Conservation (phyloP, 768 basidiomycete species). For the Boletellus emodensis region DNA sequence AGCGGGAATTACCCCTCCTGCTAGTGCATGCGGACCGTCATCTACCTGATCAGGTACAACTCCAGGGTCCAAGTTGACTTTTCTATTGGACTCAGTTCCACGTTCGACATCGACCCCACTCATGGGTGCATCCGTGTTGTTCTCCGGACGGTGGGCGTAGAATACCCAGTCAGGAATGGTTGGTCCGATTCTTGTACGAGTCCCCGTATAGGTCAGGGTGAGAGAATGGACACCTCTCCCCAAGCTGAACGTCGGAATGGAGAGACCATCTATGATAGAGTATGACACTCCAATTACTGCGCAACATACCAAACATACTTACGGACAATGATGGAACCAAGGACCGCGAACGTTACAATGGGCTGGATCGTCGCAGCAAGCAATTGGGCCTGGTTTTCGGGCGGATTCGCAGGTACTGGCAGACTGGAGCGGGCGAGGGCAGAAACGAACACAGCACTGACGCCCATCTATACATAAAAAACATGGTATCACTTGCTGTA, state of each 20-base stretch:
- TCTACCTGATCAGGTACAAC: not conserved
- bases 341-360: conserved; percentile 83
- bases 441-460: conserved; percentile 86
- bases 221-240: conserved; percentile 45
- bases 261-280: conserved; percentile 53
- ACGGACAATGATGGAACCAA: conserved; percentile 84
- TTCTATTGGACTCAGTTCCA: conserved; percentile 7
- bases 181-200: conserved; percentile 29
- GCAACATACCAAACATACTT: conserved; percentile 25
- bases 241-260: conserved; percentile 63
- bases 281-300: not conserved
- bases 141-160: conserved; percentile 27
- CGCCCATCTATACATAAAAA: conserved; percentile 66
- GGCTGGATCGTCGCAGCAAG: conserved; percentile 74
- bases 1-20: not conserved
- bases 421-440: conserved; percentile 64
- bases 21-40: not conserved
- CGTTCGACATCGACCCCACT: conserved; percentile 18
- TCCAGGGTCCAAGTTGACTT: not conserved
- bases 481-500: not conserved
- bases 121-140: not conserved
- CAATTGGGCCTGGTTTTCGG: conserved; percentile 63
- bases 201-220: conserved; percentile 44
- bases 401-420: conserved; percentile 54
- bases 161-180: conserved; percentile 45